Evolutionary conservation across 805 yeast species (phyloP).

Genomic region (Starmera quercuum): DNA sequence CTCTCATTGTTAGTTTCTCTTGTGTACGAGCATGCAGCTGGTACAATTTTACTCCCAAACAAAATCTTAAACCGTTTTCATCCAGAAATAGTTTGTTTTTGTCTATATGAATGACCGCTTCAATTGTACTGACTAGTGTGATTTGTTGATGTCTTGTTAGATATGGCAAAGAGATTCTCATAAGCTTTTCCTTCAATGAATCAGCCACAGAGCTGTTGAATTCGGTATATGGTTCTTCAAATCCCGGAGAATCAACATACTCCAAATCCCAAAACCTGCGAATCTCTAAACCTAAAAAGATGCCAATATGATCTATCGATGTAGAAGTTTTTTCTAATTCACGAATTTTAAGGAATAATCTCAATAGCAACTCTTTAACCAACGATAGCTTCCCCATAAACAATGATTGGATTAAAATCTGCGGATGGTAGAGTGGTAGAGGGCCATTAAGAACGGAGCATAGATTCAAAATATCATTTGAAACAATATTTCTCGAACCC

Average conservation of each 20-base stretch:
- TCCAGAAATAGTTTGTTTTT: slow-evolving; percentile 27
- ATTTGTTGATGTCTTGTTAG: slow-evolving; percentile 88
- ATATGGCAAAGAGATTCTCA: slow-evolving; percentile 63
- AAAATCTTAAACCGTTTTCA: slow-evolving; percentile 60
- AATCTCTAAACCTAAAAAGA: slow-evolving; percentile 22
- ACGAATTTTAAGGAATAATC: slow-evolving; percentile 46
- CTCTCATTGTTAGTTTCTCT: slow-evolving; percentile 61
- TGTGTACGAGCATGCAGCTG: slow-evolving; percentile 46
- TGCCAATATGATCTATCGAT: slow-evolving; percentile 14
- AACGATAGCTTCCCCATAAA: slow-evolving; percentile 50
- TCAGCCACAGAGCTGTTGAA: slow-evolving; percentile 38
- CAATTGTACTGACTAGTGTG: slow-evolving; percentile 64
- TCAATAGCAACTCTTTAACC: slow-evolving; percentile 49
- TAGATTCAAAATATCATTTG: slow-evolving; percentile 53
- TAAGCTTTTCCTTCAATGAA: slow-evolving; percentile 50
- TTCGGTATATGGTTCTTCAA: slow-evolving; percentile 29
- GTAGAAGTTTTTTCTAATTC: slow-evolving; percentile 37
- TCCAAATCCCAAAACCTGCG: slow-evolving; percentile 18
- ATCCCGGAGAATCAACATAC: slow-evolving; percentile 2
- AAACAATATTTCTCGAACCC: slow-evolving; percentile 50
- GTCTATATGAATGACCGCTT: slow-evolving; percentile 50
- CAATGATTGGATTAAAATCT: slow-evolving; percentile 67
- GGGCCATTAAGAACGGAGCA: slow-evolving; percentile 83
- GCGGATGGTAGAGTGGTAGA: slow-evolving; percentile 86
- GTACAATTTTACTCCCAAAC: slow-evolving; percentile 63